These are phyloP conservation scores for Neurospora sp. DNA, from an alignment of 495 filamentous ascomycete genomes.

Conservation along the genomic window DNA sequence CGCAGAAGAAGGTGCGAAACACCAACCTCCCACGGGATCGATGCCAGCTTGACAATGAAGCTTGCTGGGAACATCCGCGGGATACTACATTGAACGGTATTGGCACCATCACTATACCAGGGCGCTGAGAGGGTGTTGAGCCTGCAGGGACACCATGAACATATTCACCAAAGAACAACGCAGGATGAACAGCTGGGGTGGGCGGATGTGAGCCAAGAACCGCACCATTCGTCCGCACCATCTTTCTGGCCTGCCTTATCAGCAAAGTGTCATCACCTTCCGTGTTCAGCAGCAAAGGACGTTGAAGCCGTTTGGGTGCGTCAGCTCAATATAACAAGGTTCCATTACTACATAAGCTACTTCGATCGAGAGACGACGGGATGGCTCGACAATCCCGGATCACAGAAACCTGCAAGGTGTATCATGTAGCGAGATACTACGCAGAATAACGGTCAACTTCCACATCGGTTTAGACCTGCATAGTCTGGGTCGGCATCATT, in stretches of 20 bases:
- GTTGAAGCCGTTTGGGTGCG: background rate
- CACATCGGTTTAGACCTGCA: background rate
- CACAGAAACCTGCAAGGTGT: background rate
- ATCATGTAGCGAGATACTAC: background rate
- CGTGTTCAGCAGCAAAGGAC: background rate
- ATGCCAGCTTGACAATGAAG: background rate
- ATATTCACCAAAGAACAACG: background rate
- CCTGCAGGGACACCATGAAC: background rate
- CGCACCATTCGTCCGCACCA: background rate
- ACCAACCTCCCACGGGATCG: background rate
- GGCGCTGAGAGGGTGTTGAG: background rate
- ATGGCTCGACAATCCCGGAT: background rate
- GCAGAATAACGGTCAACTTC: background rate
- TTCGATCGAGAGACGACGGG: background rate
- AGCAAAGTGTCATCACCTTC: background rate
- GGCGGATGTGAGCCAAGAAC: background rate
- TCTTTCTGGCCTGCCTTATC: background rate
- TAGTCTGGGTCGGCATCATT: background rate
- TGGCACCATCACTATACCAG: background rate
- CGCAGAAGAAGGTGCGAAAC: background rate
- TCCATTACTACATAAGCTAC: background rate
- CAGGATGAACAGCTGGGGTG: background rate
- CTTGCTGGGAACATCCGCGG: background rate
- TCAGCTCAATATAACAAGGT: background rate
- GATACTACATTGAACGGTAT: background rate